Evolutionary conservation across 108 stramenopile genomes (phyloP), one percentile per base, ranked within the genome.

Genomic region (Pseudonitzschia pungens): DNA sequence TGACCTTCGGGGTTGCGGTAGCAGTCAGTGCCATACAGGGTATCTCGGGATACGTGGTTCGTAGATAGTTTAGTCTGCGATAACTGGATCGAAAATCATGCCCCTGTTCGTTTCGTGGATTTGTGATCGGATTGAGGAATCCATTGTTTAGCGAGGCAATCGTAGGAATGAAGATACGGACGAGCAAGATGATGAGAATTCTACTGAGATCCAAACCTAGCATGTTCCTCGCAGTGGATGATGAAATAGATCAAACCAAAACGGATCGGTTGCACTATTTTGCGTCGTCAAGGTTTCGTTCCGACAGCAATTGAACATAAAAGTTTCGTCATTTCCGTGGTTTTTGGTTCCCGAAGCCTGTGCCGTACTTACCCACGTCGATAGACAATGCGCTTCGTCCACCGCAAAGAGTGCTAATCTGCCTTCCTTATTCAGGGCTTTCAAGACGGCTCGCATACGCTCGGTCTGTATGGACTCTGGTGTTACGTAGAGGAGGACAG

Each of bases 331-430:
- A 9, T 51, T 51, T 51, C 50, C 1, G 4, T 36, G 36, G 36
- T 36, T 36, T 36, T 36, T 36, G 4, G 36, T 36, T 36, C n/a
- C n/a, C n/a, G n/a, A n/a, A n/a, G n/a, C n/a, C 42, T 6, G 42
- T 43, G 42, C 42, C 9, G 18, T 53, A 76, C 75, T 15, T 51
- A 76, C 75, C 77, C 82, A 36, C 12, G 66, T 22, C 10, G 90
- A 89, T 21, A 98, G 56, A 82, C 99, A 98, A 79, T 99, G 99
- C 28, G 97, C 97, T 75, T 99, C 99, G 71, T 99, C 99, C 33
- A 99, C 81, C 11, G 97, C 98, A 78, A 99, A 91, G 66, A 89
- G 71, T 48, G 87, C 74, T 24, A 91, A 65, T 18, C 85, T 81
- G n/a, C 90, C 73, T 26, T 80, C 65, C 56, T 78, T 71, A 72